phyloP scores from a whole-genome alignment of 768 basidiomycete species.

The Tricholomella constricta region DNA sequence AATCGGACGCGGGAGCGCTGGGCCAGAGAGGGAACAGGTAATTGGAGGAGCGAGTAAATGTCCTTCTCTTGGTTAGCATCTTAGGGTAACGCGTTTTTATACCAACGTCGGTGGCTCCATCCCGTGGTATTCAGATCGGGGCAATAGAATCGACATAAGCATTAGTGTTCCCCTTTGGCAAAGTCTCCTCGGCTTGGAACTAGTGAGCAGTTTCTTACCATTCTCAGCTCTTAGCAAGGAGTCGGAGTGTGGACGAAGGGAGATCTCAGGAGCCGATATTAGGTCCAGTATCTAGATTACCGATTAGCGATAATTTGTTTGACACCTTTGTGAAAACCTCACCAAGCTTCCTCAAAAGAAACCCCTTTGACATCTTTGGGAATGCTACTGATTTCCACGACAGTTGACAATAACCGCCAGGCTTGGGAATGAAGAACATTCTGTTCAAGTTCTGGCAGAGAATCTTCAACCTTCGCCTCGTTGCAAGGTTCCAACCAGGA shows the following conservation, averaged over 20 bases:
- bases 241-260: slow-evolving; percentile 23
- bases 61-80: slow-evolving; percentile 5
- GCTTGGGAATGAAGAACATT: slow-evolving; percentile 19
- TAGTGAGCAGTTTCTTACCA: slow-evolving; percentile 13
- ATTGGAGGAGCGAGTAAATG: background rate
- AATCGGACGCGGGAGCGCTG: background rate
- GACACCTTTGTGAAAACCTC: slow-evolving; percentile 23
- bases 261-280: slow-evolving; percentile 32
- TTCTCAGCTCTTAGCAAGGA: slow-evolving; percentile 17
- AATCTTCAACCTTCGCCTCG: slow-evolving; percentile 18
- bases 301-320: slow-evolving; percentile 38
- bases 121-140: slow-evolving; percentile 26
- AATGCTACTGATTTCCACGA: slow-evolving; percentile 27
- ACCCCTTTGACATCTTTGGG: slow-evolving; percentile 31
- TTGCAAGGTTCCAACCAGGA: slow-evolving; percentile 22
- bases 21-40: background rate
- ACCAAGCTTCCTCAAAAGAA: slow-evolving; percentile 23
- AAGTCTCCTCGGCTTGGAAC: slow-evolving; percentile 28
- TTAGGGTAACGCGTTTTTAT: slow-evolving; percentile 28
- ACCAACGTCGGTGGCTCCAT: slow-evolving; percentile 24
- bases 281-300: slow-evolving; percentile 30
- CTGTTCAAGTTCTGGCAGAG: slow-evolving; percentile 12
- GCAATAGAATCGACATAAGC: slow-evolving; percentile 27
- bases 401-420: slow-evolving; percentile 17
- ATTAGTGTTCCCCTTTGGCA: slow-evolving; percentile 25